A percentile compares a stretch with the other conserved stretches of the same genome.
These are phyloP conservation scores for Metschnikowia borealis DNA, from an alignment of 805 yeast species.

Conservation along the genomic window DNA sequence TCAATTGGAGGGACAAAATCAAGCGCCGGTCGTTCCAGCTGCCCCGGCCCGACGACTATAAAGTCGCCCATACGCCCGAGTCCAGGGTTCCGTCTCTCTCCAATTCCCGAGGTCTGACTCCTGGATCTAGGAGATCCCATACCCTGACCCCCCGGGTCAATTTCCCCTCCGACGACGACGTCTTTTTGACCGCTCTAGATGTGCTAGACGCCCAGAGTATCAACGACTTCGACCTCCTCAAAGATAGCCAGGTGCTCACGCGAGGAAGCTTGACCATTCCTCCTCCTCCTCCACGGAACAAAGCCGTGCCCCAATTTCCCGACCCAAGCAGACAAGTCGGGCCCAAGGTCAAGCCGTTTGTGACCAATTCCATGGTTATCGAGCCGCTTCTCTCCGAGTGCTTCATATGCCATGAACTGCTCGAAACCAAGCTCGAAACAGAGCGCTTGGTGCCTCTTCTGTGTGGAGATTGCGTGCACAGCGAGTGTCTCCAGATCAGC, in stretches of 20 bases:
- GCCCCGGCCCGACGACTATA: not conserved
- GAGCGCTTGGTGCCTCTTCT: slow-evolving; percentile 45
- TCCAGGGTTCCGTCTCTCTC: slow-evolving; percentile 11
- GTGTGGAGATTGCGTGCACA: slow-evolving; percentile 58
- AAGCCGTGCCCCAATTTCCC: slow-evolving; percentile 1
- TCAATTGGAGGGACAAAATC: slow-evolving; percentile 10
- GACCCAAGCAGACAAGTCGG: not conserved
- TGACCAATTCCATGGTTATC: slow-evolving; percentile 1
- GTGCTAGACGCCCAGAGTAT: slow-evolving; percentile 12
- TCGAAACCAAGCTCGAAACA: slow-evolving; percentile 41
- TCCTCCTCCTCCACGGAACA: slow-evolving; percentile 16
- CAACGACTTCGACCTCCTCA: slow-evolving; percentile 11
- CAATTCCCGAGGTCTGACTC: slow-evolving; percentile 13
- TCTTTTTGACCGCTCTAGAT: slow-evolving; percentile 17
- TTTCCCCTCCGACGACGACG: slow-evolving; percentile 2
- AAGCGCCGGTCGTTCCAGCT: slow-evolving; percentile 8
- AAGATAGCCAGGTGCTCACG: slow-evolving; percentile 9
- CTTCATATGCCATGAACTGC: slow-evolving; percentile 50
- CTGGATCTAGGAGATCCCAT: slow-evolving; percentile 7
- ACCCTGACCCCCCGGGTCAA: not conserved
- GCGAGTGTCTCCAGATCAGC: slow-evolving; percentile 44
- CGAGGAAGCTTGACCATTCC: slow-evolving; percentile 15
- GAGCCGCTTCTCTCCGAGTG: slow-evolving; percentile 22
- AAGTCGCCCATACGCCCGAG: slow-evolving; percentile 8
- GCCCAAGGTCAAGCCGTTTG: slow-evolving; percentile 11